Base-by-base conservation (phyloP, 768 basidiomycete species). In the Phanerochaete carnosa region DNA sequence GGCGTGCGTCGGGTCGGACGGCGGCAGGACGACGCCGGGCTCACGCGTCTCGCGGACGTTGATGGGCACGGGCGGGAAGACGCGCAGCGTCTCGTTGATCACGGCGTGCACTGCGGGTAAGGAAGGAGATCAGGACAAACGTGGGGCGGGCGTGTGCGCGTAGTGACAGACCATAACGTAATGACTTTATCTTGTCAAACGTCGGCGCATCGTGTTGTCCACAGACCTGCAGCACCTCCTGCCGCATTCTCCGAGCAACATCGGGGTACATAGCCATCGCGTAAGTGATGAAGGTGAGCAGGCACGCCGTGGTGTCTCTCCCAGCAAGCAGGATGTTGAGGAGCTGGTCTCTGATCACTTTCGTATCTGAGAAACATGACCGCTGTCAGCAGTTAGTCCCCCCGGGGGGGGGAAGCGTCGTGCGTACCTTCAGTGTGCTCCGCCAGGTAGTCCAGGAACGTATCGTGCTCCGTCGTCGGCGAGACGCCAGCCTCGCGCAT, bases 21-120 rank as follows among this genome's bases (percentile, higher is more conserved):
- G 74, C 5, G 86, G 87, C 9, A 88, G 74, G 0, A 80, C 73
- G 64, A 81, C 82, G 15, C 82, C 70, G 2, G 72, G 66, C 0
- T 75, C 65, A 46, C 87, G 80, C 43, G 77, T 79, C 73, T 88
- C 85, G 32, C 89, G 81, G 43, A 84, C 75, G 66, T 91, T 92
- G 45, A 90, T 73, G 7, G 90, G 90, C 0, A 93, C 88, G 7
- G 91, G 89, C 3, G 90, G 90, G 74, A 87, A 94, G 1, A 94
- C 74, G 19, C 91, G 80, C 25, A 94, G 77, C 0, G 86, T 86
- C 68, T 94, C 92, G 62, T 92, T 89, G 45, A 93, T 82, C 37
- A 92, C 88, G 12, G 89, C 89, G 60, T 85, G 83, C 77, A 90
- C 88, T 84, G 68, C 58, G 51, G 60, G 57, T 39, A 62, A 65